Evolutionary conservation across 192 early-diverging fungal genomes (phyloP), one percentile per base, ranked within the genome.

Genomic region (Chytriomyces sp.): DNA sequence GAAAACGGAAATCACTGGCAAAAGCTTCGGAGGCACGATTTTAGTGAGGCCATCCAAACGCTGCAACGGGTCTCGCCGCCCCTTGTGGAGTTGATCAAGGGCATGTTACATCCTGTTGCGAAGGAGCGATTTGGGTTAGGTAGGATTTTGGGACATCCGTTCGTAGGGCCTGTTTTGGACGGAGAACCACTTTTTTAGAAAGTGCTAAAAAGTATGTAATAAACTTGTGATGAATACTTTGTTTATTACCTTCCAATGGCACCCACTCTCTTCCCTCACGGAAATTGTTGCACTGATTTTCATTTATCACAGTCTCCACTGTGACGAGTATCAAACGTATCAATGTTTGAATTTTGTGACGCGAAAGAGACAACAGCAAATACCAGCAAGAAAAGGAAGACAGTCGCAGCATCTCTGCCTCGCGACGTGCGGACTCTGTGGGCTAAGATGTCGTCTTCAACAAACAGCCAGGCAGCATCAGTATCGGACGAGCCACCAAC

Each of bases 1-100:
- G 93, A 93, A 38, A 93, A 94, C 71, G 96, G 95, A 26, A 81
- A 81, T 14, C 85, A 89, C 31, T 98, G 94, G 94, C 91, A 94
- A 59, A 86, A 85, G 77, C 85, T 98, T 36, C 85, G 96, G 22
- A 68, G 83, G 32, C 93, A 90, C 6, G 88, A 91, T 76, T 88
- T 93, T 25, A 79, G 84, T 22, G 59, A 74, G 32, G 77, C 84
- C 56, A 76, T n/a, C n/a, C n/a, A n/a, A n/a, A 79, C n/a, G 53
- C 79, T 37, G 73, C 75, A 40, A 7, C 34, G 68, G 39, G 41
- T 86, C 64, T 77, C 88, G 59, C 63, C 71, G 68, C 76, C 82
- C 1, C 78, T 95, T 58, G 64, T 83, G 28, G 81, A 89, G 19
- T 70, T 92, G 25, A 89, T 94, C 66, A 80, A 80, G 52, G 76